Percentiles rank a stretch among this genome's conserved stretches.
These are phyloP conservation scores for Paradendryphiella salina DNA, from an alignment of 2,329 filamentous ascomycete species.

Conservation along the genomic window DNA sequence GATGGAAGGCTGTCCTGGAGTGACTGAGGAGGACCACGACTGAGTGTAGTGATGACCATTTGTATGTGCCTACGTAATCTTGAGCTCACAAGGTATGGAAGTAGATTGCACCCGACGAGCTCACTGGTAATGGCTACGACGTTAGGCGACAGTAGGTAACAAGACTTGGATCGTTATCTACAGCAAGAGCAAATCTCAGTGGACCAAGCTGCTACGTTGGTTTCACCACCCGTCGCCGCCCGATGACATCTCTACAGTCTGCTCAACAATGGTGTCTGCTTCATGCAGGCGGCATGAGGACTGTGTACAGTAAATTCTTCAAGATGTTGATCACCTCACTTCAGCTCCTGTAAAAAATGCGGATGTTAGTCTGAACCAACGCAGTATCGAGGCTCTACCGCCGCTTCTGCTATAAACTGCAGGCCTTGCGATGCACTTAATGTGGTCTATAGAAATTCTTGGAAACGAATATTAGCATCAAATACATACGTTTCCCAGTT, in stretches of 20 bases:
- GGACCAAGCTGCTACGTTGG: not conserved
- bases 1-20: conserved; percentile 88
- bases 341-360: too few species aligned
- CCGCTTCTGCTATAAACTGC: too few species aligned
- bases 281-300: not conserved
- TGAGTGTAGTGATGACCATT: conserved; percentile 41
- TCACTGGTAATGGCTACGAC: not conserved
- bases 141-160: not conserved
- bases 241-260: not conserved
- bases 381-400: too few species aligned
- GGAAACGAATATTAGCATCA: too few species aligned
- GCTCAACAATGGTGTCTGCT: not conserved
- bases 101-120: not conserved
- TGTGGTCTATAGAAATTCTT: too few species aligned
- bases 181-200: not conserved
- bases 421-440: too few species aligned
- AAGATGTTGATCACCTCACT: too few species aligned
- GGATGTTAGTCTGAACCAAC: too few species aligned
- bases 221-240: not conserved
- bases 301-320: too few species aligned
- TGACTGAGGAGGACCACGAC: conserved; percentile 80
- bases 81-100: not conserved
- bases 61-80: not conserved
- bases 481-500: too few species aligned
- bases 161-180: not conserved